Base-by-base conservation (phyloP, 2,329 filamentous ascomycete species). In the Talaromyces funiculosus region DNA sequence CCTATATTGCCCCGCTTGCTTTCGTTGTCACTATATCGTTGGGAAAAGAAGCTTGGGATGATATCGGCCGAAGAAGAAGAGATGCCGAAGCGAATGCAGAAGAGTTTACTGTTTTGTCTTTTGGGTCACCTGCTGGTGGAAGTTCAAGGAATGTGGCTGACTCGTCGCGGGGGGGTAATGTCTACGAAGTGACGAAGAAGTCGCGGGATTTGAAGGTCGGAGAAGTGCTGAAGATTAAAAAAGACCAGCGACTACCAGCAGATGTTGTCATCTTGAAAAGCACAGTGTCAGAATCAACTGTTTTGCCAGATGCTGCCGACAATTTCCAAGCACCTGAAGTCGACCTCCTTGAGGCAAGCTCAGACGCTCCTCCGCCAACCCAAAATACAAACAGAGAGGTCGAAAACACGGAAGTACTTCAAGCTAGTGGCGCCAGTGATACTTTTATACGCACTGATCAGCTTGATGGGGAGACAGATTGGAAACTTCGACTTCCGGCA, bases 381-480 rank as follows among this genome's bases (percentile, higher is more conserved):
- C 35, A 62, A 18, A 53, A 60, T 24, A 53, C 61, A 26, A 60
- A 66, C 26, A 35, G 63, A 45, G 62, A 57, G 7, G 57, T 63
- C n/a, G 65, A 54, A 47, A 42, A 37, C 18, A 47, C 63, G 24
- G 65, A 65, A 37, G 69, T 71, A 14, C 64, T 67, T 2, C 73
- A 76, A 38, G 75, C 77, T 18, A 69, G 63, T n/a, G 66, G 64
- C 24, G 64, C 76, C 26, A 92, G 92, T 29, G 95, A 99, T 75
- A 93, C 93, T 0, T 99, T 99, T 69, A 97, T 99, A 70, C 85
- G 94, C 62, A 99, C 95, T 1, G 94, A 99, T 74, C 94, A 99
- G 72, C 82, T 99, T 9, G 94, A 99, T 69, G 94, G 94, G 67
- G 94, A 99, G 77, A 99, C 94, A 0, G 94, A 99, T 71, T 99